Base-by-base conservation (phyloP, 805 yeast genomes). In the Saccharomycopsis fibuligera region DNA sequence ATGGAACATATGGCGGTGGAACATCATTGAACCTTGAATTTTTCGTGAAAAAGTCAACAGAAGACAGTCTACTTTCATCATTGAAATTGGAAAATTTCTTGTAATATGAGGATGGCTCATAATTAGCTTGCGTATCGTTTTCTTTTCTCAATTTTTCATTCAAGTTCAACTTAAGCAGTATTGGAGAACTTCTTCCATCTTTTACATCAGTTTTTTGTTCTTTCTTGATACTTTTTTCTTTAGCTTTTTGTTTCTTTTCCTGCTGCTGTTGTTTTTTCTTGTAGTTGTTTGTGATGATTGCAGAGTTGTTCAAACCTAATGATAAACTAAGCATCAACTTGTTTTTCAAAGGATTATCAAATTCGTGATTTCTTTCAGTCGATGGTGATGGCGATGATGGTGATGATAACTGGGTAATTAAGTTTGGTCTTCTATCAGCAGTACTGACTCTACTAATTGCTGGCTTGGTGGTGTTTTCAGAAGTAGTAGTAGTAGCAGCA, bases 1-100 rank as follows among this genome's bases (percentile, higher is more conserved):
- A 51, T 29, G 55, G 53, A 37, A 38, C 50, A 30, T 52, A 52
- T 14, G 55, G 55, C 12, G 55, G 55, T 16, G 55, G 55, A 22
- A 52, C 40, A 45, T 52, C 55, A 19, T 41, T 10, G 5, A 47
- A 24, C 5, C 33, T 29, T 3, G 38, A 35, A 46, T 52, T 48
- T 8, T 47, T 27, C 9, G 55, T 42, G 36, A 52, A 52, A 42
- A 48, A 48, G 19, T 49, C 53, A 17, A 41, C 17, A 8, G 25
- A n/a, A 37, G 24, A 23, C 12, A 21, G 25, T 19, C 8, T 29
- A 14, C 24, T 42, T 16, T 22, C 40, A 10, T 24, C 30, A 14
- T 35, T 35, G 25, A 44, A 9, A 16, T 35, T 17, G 5, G 47
- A 44, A 17, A 44, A 35, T 33, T 35, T 44, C 22, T 36, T 35